Evolutionary conservation across 257 asterid species (phyloP), one percentile per base, ranked within the genome.

Genomic region (Craterostigma plantagineum): DNA sequence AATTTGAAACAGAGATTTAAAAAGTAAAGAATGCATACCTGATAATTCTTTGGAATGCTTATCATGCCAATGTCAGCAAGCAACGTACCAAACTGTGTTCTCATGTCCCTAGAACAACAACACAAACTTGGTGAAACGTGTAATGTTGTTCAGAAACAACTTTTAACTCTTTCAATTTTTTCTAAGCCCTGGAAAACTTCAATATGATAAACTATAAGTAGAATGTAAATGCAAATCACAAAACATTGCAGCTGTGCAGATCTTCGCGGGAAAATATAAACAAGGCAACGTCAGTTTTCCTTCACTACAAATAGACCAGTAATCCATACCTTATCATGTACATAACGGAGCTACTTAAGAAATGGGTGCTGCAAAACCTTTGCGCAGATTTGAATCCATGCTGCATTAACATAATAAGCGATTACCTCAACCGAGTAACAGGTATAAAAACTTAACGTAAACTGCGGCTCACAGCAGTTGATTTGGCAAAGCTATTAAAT

Each of bases 51-150:
- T 12, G 95, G 95, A 48, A 79, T 68, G 48, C 57, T 65, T 49
- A 87, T 76, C 57, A 87, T 65, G 59, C 98, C 98, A 61, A 79
- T 83, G 65, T 87, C 95, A 36, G 84, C 86, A 48, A 87, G 83
- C 70, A 87, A 63, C 34, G 69, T 68, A 63, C 93, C 95, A 69
- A 87, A 77, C 54, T 87, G 95, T 52, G 75, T 64, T 62, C 98
- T 70, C 98, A 87, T 82, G 64, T 87, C 95, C 76, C 98, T 87
- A 72, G 58, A 59, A 62, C 54, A 58, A 34, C 46, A 52, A 33
- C 53, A 23, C 30, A 23, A 23, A 23, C 30, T 23, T 48, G 45
- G 14, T 39, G 10, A n/a, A n/a, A n/a, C n/a, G n/a, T n/a, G 14
- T 9, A 36, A 36, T 8, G 40, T 9, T 36, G 8, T 36, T 36